phyloP scores from a whole-genome alignment of 257 asterid genomes.

The Scutellaria minor region DNA sequence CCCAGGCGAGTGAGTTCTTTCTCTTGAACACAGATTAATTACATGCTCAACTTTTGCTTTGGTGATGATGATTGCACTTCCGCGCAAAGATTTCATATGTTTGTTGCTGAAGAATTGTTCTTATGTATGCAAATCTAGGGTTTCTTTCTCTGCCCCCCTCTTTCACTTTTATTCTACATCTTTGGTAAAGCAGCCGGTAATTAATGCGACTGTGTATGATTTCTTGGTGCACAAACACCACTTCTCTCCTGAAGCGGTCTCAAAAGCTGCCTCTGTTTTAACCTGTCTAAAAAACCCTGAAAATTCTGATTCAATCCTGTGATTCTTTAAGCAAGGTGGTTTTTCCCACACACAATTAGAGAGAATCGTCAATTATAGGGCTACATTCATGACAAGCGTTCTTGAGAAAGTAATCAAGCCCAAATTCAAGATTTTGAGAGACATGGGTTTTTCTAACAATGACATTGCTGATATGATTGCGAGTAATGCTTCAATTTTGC shows the following conservation, averaged over 20 bases:
- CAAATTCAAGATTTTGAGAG: constrained; percentile 43
- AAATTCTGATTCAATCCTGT: constrained; percentile 25
- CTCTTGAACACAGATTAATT: background rate
- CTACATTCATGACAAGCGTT: constrained; percentile 25
- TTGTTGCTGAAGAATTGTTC: background rate
- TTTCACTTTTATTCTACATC: constrained; percentile 26
- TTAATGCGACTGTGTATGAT: constrained; percentile 19
- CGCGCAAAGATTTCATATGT: constrained; percentile 3
- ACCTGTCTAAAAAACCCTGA: constrained; percentile 14
- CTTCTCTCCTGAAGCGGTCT: constrained; percentile 38
- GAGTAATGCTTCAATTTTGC: constrained; percentile 32
- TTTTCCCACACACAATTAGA: constrained; percentile 45
- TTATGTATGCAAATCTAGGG: constrained; percentile 24
- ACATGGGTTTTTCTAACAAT: constrained; percentile 18
- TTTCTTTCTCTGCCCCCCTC: background rate
- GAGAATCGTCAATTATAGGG: constrained; percentile 30
- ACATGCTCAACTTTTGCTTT: background rate
- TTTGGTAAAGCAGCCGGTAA: background rate
- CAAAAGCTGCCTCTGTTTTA: constrained; percentile 29
- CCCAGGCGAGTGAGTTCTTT: constrained; percentile 9
- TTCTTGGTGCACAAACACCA: constrained; percentile 30
- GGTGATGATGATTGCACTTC: background rate
- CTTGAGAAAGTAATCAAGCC: constrained; percentile 43
- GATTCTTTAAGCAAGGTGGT: constrained; percentile 38
- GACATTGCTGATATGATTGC: constrained; percentile 41